Evolutionary conservation across 371 early-diverging fungal species (phyloP).

Genomic region (Mucor lusitanicus): DNA sequence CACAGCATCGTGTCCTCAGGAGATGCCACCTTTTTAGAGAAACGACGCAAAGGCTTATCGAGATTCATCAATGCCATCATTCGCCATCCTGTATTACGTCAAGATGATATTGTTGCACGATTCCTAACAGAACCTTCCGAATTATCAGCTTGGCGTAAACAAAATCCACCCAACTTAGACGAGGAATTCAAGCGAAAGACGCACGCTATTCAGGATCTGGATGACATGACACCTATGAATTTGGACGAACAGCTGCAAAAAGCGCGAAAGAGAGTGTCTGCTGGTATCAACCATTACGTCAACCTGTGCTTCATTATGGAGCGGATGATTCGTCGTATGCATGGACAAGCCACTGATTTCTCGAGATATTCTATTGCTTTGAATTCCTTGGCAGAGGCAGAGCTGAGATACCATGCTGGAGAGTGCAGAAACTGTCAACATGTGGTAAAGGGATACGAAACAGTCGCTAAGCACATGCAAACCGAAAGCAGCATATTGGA

Average conservation of each 20-base stretch:
- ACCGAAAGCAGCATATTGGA: conserved; percentile 54
- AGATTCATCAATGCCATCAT: conserved; percentile 79
- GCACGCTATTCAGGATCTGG: conserved; percentile 30
- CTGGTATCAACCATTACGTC: conserved; percentile 60
- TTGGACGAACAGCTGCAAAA: conserved; percentile 57
- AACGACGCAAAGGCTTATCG: conserved; percentile 69
- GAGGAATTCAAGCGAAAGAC: conserved; percentile 55
- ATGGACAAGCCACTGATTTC: conserved; percentile 63
- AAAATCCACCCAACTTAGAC: conserved; percentile 48
- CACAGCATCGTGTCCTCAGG: conserved; percentile 33
- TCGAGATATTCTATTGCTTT: conserved; percentile 58
- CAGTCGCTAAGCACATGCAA: conserved; percentile 63
- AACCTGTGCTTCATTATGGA: conserved; percentile 70
- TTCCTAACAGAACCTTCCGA: conserved; percentile 73
- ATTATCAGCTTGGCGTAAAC: conserved; percentile 56
- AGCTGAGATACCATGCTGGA: conserved; percentile 60
- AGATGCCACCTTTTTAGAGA: conserved; percentile 75
- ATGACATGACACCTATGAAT: conserved; percentile 44
- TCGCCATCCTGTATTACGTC: conserved; percentile 73
- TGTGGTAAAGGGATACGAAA: conserved; percentile 60
- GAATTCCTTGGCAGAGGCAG: conserved; percentile 62
- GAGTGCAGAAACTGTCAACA: conserved; percentile 65
- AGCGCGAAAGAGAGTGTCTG: conserved; percentile 53
- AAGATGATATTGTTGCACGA: conserved; percentile 63
- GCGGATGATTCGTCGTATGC: conserved; percentile 63